These are phyloP conservation scores for Vitis hybrid DNA, from an alignment of 177 flowering plant species.

Conservation along the genomic window DNA sequence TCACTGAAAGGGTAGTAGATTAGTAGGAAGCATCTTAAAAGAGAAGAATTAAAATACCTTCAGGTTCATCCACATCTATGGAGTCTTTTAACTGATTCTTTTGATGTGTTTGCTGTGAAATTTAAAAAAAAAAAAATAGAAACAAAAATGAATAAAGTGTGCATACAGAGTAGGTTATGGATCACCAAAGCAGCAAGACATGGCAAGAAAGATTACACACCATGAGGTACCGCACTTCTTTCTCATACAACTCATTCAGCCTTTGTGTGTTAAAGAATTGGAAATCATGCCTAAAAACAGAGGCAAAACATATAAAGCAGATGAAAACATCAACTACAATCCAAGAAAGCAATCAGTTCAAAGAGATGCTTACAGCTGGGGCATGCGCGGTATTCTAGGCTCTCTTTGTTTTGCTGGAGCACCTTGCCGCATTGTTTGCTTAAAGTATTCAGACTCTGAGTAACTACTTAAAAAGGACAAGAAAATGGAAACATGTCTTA, in stretches of 20 bases:
- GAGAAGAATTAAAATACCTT: constrained; percentile 48
- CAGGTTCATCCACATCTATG: constrained; percentile 89
- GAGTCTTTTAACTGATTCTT: constrained; percentile 88
- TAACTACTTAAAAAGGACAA: constrained; percentile 44
- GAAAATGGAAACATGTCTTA: neutral
- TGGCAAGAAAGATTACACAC: constrained; percentile 37
- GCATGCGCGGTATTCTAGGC: constrained; percentile 99
- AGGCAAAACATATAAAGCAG: neutral
- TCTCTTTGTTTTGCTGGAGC: constrained; percentile 92
- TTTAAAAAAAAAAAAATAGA: neutral
- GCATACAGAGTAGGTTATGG: neutral
- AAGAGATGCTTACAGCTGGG: constrained; percentile 78
- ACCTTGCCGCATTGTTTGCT: constrained; percentile 99
- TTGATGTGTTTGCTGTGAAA: constrained; percentile 72
- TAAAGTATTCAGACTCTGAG: constrained; percentile 99
- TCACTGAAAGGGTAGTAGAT: neutral
- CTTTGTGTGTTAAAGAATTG: constrained; percentile 95
- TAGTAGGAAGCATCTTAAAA: neutral
- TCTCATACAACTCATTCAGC: constrained; percentile 87
- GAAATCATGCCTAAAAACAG: constrained; percentile 78
- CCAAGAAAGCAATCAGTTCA: neutral
- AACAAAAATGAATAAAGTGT: neutral
- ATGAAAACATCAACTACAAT: neutral
- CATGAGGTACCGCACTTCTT: constrained; percentile 94
- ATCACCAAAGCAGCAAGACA: neutral